These are phyloP conservation scores for Mycena rosella DNA, from an alignment of 768 basidiomycete genomes.

Conservation along the genomic window DNA sequence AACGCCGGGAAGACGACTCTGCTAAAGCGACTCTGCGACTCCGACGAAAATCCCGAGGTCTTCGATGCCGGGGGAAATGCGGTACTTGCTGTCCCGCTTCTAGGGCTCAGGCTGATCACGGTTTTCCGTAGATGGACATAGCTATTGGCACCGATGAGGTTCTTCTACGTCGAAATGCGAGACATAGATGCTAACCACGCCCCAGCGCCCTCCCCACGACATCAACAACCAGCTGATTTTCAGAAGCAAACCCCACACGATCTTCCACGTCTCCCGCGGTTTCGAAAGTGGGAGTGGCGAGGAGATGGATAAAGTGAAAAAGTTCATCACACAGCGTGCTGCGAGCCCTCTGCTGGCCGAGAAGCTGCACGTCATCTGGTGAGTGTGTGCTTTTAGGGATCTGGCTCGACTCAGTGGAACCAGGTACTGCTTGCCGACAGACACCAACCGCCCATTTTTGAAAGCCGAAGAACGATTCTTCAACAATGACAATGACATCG, in stretches of 20 bases:
- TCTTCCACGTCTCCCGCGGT: constrained; percentile 10
- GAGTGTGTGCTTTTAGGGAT: neutral
- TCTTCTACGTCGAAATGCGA: too few species aligned
- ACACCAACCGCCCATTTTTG: neutral
- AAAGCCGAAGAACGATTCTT: neutral
- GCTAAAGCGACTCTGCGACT: constrained; percentile 2
- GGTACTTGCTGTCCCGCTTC: neutral
- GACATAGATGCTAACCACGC: neutral
- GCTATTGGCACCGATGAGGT: too few species aligned
- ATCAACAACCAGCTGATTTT: constrained; percentile 6
- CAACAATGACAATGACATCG: neutral
- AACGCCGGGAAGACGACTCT: constrained; percentile 11
- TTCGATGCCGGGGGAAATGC: neutral
- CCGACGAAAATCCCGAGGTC: constrained; percentile 7
- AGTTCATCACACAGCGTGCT: neutral
- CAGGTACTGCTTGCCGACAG: constrained; percentile 7
- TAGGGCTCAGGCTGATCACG: neutral
- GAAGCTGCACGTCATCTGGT: constrained; percentile 1
- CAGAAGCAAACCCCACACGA: constrained; percentile 3
- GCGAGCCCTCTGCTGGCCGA: neutral
- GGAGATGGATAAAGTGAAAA: neutral
- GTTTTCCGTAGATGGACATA: too few species aligned
- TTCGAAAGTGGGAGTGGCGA: neutral
- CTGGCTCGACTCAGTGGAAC: neutral
- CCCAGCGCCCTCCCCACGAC: neutral